Base-by-base conservation (phyloP, 2,329 filamentous ascomycete species). In the Pyrenophora tritici-repentis region DNA sequence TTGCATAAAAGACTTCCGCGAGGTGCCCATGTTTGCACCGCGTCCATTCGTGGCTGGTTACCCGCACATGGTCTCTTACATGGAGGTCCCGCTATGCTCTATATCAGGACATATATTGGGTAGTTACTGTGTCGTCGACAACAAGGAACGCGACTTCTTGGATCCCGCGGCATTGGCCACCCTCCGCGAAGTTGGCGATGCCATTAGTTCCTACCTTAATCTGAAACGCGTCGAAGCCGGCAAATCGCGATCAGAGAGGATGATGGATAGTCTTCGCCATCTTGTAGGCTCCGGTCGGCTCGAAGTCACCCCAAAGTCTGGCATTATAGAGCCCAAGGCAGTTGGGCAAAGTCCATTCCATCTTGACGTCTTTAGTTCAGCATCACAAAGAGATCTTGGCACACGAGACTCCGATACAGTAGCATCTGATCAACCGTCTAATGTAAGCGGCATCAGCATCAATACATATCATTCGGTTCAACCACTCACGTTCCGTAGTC, bases 71-170 rank as follows among this genome's bases (percentile, higher is more conserved):
- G 51, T 54, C 16, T 54, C 51, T 10, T 54, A 50, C 34, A 34
- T 54, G 13, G 51, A 54, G 29, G 35, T 54, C 34, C 53, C 53
- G 12, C 36, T 56, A n/a, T 35, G 32, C 8, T 49, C 53, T 2
- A 43, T 47, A 16, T 50, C 45, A 14, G 53, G 53, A 29, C 34
- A 53, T 14, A 50, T 56, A 36, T 7, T 56, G 35, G 53, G 53
- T 24, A 53, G 50, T 18, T 56, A 56, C 6, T 56, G 53, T 37
- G 45, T 53, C 2, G 50, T 56, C 6, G 53, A 56, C 38, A 32
- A 47, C 31, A 50, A 53, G 31, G 26, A 40, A 26, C 39, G 38
- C 34, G 50, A 50, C 17, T 53, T 53, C 12, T n/a, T 50, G 20
- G 24, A 42, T 24, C 53, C 53, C n/a, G 32, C 41, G 18, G 31